A percentile compares a stretch with the other conserved stretches of the same genome.
phyloP scores from a whole-genome alignment of 345 rosid genomes.

The Moricandia moricandioides region DNA sequence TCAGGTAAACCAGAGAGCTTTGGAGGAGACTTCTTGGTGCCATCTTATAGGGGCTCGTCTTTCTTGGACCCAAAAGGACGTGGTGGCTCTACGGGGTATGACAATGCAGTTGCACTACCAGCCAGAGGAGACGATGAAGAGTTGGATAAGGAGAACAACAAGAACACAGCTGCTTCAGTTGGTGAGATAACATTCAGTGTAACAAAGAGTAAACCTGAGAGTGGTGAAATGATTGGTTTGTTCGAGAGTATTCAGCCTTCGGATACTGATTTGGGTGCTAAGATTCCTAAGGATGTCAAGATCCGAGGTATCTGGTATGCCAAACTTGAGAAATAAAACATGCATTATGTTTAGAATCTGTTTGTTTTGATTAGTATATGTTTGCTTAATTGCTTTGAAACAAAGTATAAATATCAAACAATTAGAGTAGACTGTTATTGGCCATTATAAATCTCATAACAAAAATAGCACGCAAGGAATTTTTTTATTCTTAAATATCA shows the following conservation, averaged over 20 bases:
- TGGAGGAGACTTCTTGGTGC: slow-evolving; percentile 68
- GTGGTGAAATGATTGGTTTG: slow-evolving; percentile 86
- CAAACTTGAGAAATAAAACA: slow-evolving; percentile 65
- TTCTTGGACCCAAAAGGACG: slow-evolving; percentile 96
- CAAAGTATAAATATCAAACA: neutral
- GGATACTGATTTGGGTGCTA: slow-evolving; percentile 93
- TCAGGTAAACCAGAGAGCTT: slow-evolving; percentile 78
- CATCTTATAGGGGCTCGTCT: slow-evolving; percentile 78
- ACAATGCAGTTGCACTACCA: neutral
- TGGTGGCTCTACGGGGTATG: slow-evolving; percentile 58
- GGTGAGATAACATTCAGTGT: slow-evolving; percentile 87
- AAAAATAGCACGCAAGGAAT: no score
- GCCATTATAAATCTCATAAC: no score
- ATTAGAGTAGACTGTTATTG: no score
- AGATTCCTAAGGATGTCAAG: slow-evolving; percentile 90
- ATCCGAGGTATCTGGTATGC: slow-evolving; percentile 95
- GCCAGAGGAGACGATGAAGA: slow-evolving; percentile 12
- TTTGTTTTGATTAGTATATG: neutral
- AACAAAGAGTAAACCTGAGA: slow-evolving; percentile 79
- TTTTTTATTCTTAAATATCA: no score
- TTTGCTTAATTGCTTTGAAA: neutral
- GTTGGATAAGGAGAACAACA: slow-evolving; percentile 70
- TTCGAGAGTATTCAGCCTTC: slow-evolving; percentile 97
- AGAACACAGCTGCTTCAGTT: slow-evolving; percentile 59
- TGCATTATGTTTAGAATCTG: neutral